Base-by-base conservation (phyloP, 306 rosid species). In the Gynostemma pentaphyllum region DNA sequence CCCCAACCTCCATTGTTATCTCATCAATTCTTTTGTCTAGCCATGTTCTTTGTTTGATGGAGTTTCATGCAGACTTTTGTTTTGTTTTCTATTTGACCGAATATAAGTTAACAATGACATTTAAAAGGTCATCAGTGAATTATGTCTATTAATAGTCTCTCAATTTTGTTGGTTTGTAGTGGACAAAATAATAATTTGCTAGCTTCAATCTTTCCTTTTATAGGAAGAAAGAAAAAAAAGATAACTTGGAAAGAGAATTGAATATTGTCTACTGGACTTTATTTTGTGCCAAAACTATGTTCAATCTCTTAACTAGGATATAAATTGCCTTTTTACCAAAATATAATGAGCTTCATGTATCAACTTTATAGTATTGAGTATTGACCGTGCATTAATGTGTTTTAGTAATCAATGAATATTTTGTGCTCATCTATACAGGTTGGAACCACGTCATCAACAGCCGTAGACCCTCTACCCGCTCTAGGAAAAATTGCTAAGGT, bases 391-490 rank as follows among this genome's bases (percentile, higher is more conserved):
- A 52, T 14, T 24, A 28, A 52, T 52, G 37, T 4, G 59, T 14
- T 52, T 27, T 29, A 52, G 45, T 57, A 57, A 16, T 4, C 23
- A 10, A 62, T 41, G 13, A 13, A 64, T 9, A 41, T 45, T 42
- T 66, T 41, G 18, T 57, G 64, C 44, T 55, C 10, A 30, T 55
- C 42, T 56, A 28, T 78, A 40, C 76, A 91, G 98, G 89, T 88
- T 54, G 95, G 98, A 52, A 91, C 98, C 40, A 91, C 98, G 67
- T 91, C 98, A 37, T 91, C 98, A 67, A 82, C 98, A 21, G 92
- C 96, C 6, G 77, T 91, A 70, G 98, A 91, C 80, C 98, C 96
- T 71, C 72, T 91, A 64, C 78, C 71, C 48, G 77, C 74, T 50
- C 61, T 91, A 68, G 95, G 84, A 57, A 74, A 68, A 47, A 80